These are phyloP conservation scores for Crithidia bombi DNA, from an alignment of 208 protist species.

Conservation along the genomic window DNA sequence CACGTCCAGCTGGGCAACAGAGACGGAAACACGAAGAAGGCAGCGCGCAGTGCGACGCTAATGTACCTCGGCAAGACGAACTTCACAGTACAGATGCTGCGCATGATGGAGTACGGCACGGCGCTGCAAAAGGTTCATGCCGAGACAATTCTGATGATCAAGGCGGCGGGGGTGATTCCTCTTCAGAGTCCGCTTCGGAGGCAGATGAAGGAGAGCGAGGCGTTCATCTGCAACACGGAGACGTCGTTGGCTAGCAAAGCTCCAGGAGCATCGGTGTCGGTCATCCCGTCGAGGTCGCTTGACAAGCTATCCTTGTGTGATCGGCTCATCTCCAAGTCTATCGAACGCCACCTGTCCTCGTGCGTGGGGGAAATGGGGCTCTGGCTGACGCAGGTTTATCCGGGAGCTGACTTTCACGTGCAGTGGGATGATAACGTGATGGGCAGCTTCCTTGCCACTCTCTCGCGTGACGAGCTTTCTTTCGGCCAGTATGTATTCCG, in stretches of 20 bases:
- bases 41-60: conserved; percentile 10
- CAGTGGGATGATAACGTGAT: neutral
- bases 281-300: no score
- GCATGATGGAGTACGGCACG: conserved; percentile 23
- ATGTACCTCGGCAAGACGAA: conserved; percentile 17
- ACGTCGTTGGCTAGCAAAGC: neutral
- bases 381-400: neutral
- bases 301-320: neutral
- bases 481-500: no score
- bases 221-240: no score
- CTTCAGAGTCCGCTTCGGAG: neutral
- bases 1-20: conserved; percentile 1
- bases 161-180: neutral
- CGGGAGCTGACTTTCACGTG: neutral
- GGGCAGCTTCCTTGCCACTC: neutral
- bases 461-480: neutral
- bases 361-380: neutral
- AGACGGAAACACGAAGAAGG: conserved; percentile 1
- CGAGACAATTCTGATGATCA: conserved; percentile 8
- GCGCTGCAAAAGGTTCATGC: conserved; percentile 16
- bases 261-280: neutral
- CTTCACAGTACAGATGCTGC: conserved; percentile 21
- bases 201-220: neutral
- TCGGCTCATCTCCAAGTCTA: neutral
- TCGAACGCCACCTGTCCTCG: neutral